phyloP scores from a whole-genome alignment of 768 basidiomycete species.

The Mycena galericulata region DNA sequence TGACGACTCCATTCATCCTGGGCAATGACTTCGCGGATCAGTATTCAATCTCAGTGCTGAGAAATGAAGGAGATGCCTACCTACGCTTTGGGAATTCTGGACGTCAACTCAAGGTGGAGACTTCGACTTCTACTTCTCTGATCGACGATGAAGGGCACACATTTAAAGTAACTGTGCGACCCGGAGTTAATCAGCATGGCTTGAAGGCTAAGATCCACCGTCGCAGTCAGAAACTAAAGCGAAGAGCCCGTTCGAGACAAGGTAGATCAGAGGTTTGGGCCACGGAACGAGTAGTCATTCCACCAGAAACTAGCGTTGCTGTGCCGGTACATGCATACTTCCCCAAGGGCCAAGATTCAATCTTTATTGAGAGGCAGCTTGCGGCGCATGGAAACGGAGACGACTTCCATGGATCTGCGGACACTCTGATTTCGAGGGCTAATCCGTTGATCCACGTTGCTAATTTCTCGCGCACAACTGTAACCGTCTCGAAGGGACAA shows the following conservation, averaged over 20 bases:
- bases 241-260: no score
- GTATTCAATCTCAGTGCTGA: conserved; percentile 44
- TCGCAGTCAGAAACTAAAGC: not conserved
- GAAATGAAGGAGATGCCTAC: conserved; percentile 26
- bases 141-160: conserved; percentile 8
- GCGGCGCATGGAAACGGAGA: not conserved
- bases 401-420: conserved; percentile 19
- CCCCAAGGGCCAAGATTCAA: not conserved
- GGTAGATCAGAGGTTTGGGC: conserved; percentile 17
- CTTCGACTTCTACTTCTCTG: not conserved
- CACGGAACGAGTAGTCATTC: conserved; percentile 21
- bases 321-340: conserved; percentile 14
- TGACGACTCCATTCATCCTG: conserved; percentile 45
- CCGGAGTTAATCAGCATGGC: not conserved
- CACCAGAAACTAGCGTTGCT: conserved; percentile 17
- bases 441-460: not conserved
- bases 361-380: conserved; percentile 33
- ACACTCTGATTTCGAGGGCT: conserved; percentile 22
- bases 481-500: conserved; percentile 25
- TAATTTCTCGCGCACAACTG: conserved; percentile 1
- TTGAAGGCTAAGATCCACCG: not conserved
- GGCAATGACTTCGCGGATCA: conserved; percentile 49
- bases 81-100: conserved; percentile 4
- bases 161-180: not conserved
- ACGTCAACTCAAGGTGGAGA: not conserved